Evolutionary conservation across 306 rosid species (phyloP).

Genomic region (Cucumis melo): DNA sequence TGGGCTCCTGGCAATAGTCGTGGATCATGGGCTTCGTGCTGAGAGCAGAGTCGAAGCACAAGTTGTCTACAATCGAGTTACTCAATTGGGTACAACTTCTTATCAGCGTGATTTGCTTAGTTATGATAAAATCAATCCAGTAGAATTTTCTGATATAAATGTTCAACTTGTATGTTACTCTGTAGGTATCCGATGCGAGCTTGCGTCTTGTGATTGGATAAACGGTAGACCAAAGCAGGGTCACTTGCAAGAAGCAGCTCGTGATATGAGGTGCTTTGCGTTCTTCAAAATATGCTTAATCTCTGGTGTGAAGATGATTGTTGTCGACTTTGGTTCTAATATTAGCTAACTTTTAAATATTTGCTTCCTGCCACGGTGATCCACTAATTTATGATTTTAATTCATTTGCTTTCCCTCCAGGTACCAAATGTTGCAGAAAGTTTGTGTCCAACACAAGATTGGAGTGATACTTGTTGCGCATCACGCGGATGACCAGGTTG

Average conservation of each 20-base stretch:
- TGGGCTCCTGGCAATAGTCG: slow-evolving; percentile 65
- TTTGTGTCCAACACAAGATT: slow-evolving; percentile 51
- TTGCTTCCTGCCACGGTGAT: neutral
- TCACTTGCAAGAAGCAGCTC: slow-evolving; percentile 90
- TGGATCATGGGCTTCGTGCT: slow-evolving; percentile 81
- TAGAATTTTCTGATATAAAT: neutral
- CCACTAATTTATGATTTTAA: neutral
- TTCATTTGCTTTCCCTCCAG: slow-evolving; percentile 27
- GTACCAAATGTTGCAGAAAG: slow-evolving; percentile 57
- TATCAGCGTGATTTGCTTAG: slow-evolving; percentile 8
- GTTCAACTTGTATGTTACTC: slow-evolving; percentile 11
- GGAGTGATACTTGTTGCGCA: slow-evolving; percentile 73
- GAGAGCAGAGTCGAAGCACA: slow-evolving; percentile 84
- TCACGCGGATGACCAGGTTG: slow-evolving; percentile 95
- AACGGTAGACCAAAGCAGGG: slow-evolving; percentile 81
- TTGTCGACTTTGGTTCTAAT: neutral
- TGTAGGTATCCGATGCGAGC: slow-evolving; percentile 69
- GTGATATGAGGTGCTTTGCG: slow-evolving; percentile 59
- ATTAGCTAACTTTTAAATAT: neutral
- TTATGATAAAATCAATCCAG: neutral
- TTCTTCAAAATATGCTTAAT: neutral
- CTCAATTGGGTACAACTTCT: slow-evolving; percentile 47
- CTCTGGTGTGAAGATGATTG: neutral
- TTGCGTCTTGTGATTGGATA: slow-evolving; percentile 61
- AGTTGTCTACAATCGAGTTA: slow-evolving; percentile 41